A percentile compares a stretch with the other conserved stretches of the same genome.
Evolutionary conservation across 805 yeast genomes (phyloP).

Genomic region (Hanseniaspora pseudoguilliermondii): DNA sequence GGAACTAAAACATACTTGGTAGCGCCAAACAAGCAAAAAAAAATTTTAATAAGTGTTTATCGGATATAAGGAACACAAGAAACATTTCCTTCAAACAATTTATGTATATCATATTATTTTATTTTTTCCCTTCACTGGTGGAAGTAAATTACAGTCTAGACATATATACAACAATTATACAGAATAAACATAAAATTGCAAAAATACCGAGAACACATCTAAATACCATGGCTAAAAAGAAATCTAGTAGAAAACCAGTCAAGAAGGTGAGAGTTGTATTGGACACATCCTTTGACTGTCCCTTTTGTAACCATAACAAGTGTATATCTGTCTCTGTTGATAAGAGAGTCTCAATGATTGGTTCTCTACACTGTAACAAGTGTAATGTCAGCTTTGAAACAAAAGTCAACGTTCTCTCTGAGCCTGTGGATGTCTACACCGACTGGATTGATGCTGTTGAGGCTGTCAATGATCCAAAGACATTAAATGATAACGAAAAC

Average conservation of each 20-base stretch:
- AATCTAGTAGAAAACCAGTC: conserved; percentile 69
- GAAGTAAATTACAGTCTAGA: no score
- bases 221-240: conserved; percentile 50
- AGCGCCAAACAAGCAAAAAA: no score
- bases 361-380: conserved; percentile 74
- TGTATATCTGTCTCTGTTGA: conserved; percentile 81
- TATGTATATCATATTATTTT: no score
- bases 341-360: conserved; percentile 63
- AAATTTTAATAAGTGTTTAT: no score
- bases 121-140: no score
- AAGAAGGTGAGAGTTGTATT: conserved; percentile 66
- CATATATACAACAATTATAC: no score
- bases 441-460: conserved; percentile 98
- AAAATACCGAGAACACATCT: no score
- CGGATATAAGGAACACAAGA: no score
- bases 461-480: conserved; percentile 36
- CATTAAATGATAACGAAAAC: conserved; percentile 22
- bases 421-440: conserved; percentile 87
- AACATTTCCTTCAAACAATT: no score
- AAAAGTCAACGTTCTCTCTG: conserved; percentile 60
- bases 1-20: no score
- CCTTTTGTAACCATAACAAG: conserved; percentile 91
- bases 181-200: no score
- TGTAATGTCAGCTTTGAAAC: conserved; percentile 92
- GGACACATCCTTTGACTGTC: conserved; percentile 75